Percentiles rank a stretch among this genome's conserved stretches.
phyloP scores from a whole-genome alignment of 139 green algal genomes.

The Tetradesmus obliquus region DNA sequence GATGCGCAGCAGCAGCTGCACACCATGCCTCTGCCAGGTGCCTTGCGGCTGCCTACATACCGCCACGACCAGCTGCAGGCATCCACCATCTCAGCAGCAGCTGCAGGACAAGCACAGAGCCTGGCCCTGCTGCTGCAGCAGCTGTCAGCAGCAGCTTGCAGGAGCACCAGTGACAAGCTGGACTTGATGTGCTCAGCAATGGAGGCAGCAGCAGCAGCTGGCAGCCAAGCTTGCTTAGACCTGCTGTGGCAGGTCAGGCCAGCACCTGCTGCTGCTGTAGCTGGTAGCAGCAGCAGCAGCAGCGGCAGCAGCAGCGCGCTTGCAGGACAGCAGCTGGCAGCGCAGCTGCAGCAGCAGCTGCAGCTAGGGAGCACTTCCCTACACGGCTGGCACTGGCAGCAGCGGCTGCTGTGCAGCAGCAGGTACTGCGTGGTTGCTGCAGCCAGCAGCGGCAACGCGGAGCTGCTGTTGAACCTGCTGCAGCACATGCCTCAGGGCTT shows the following conservation, averaged over 20 bases:
- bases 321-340: not conserved
- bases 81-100: not conserved
- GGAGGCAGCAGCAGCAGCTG: slow-evolving; percentile 30
- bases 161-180: not conserved
- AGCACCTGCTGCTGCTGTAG: not conserved
- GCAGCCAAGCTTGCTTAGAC: not conserved
- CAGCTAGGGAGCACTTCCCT: not conserved
- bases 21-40: not conserved
- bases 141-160: not conserved
- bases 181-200: not conserved
- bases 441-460: not conserved
- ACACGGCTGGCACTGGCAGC: not conserved
- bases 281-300: slow-evolving; percentile 11
- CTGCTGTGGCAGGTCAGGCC: not conserved
- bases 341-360: not conserved
- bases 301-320: not conserved
- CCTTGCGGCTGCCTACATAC: not conserved
- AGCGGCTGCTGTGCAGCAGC: not conserved
- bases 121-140: slow-evolving; percentile 19
- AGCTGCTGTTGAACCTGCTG: not conserved
- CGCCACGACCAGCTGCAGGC: slow-evolving; percentile 1
- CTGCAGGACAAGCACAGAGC: not conserved
- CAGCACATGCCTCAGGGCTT: not conserved
- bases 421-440: slow-evolving; percentile 13
- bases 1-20: not conserved